Percentiles rank a stretch among this genome's conserved stretches.
Evolutionary conservation across 2,329 filamentous ascomycete species (phyloP).

Genomic region (Fusarium euwallaceae): DNA sequence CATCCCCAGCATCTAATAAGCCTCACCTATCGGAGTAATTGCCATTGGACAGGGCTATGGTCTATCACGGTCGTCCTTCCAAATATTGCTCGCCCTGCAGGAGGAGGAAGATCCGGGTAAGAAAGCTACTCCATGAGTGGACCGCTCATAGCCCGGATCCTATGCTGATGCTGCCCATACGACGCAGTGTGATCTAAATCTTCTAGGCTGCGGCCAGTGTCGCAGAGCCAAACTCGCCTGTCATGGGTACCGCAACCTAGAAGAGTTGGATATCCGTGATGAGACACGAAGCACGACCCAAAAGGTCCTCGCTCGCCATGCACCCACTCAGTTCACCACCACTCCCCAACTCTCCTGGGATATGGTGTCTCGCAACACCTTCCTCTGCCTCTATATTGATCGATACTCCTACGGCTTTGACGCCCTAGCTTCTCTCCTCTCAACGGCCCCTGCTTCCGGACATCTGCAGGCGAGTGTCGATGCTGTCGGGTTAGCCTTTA

Average conservation of each 20-base stretch:
- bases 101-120: background rate
- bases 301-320: background rate
- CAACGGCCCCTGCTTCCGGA: background rate
- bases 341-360: background rate
- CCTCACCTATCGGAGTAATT: background rate
- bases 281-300: background rate
- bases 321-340: background rate
- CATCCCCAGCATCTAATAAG: too few species aligned
- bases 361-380: background rate
- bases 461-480: background rate
- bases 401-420: background rate
- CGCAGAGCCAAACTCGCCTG: background rate
- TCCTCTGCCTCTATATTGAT: background rate
- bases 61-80: background rate
- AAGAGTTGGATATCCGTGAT: background rate
- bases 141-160: background rate
- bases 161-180: background rate
- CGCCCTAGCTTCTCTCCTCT: background rate
- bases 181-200: background rate
- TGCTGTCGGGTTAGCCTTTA: background rate
- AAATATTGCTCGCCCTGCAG: background rate
- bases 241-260: background rate
- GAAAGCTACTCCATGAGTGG: background rate
- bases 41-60: background rate
- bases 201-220: background rate